Percentiles rank a stretch among this genome's conserved stretches.
Conservation (phyloP, 2,329 filamentous ascomycete genomes). For the Neonectria neomacrospora region DNA sequence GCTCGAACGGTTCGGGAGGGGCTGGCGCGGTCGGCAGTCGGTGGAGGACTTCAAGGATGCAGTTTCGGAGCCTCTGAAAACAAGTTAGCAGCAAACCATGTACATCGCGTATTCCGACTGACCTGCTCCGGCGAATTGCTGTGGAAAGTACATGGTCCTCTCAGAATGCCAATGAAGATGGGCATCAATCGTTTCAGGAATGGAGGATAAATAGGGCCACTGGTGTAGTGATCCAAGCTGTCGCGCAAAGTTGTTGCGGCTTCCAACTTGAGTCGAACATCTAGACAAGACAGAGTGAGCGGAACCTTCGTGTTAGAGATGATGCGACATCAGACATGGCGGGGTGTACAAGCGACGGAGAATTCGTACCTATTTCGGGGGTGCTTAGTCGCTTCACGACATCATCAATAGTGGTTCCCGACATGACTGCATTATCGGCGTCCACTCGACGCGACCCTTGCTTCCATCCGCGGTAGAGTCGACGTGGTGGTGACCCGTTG, state of each 20-base stretch:
- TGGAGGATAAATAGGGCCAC: slow-evolving; percentile 77
- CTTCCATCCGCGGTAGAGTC: slow-evolving; percentile 50
- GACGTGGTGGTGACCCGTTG: slow-evolving; percentile 33
- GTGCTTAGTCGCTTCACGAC: slow-evolving; percentile 69
- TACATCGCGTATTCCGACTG: slow-evolving; percentile 41
- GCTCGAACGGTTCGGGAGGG: slow-evolving; percentile 84
- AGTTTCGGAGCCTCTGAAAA: slow-evolving; percentile 84
- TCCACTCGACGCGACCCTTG: slow-evolving; percentile 48
- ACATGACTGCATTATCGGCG: slow-evolving; percentile 67
- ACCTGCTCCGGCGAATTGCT: slow-evolving; percentile 92
- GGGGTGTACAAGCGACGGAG: slow-evolving; percentile 15
- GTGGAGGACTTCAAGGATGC: slow-evolving; percentile 93
- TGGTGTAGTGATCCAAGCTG: slow-evolving; percentile 88
- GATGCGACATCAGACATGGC: slow-evolving; percentile 36
- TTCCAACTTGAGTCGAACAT: slow-evolving; percentile 83
- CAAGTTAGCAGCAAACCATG: slow-evolving; percentile 30
- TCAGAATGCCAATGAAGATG: slow-evolving; percentile 85
- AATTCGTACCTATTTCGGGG: slow-evolving; percentile 63
- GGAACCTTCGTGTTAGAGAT: slow-evolving; percentile 4
- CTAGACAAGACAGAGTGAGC: slow-evolving; percentile 57
- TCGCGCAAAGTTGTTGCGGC: slow-evolving; percentile 90
- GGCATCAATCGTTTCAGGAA: slow-evolving; percentile 93
- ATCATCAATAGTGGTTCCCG: slow-evolving; percentile 70
- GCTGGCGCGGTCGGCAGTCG: slow-evolving; percentile 78
- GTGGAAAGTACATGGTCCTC: slow-evolving; percentile 88